Evolutionary conservation across 2,329 filamentous ascomycete species (phyloP).

Genomic region (Cladosporium sp.): DNA sequence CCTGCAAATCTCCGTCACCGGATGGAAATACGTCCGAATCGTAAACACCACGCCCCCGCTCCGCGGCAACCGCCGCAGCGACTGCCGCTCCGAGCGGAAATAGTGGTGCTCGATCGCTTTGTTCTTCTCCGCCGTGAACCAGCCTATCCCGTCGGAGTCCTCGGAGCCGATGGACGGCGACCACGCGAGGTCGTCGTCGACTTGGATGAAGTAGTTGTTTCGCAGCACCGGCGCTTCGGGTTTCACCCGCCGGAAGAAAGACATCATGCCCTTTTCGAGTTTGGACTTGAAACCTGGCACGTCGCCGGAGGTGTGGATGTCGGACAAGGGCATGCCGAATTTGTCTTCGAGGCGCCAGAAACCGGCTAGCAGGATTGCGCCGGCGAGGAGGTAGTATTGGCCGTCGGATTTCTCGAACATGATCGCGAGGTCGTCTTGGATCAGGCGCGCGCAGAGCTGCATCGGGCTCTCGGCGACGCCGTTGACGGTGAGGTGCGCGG

Average conservation of each 20-base stretch:
- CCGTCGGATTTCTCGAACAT: slow-evolving; percentile 78
- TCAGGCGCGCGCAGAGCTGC: slow-evolving; percentile 68
- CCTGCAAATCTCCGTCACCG: slow-evolving; percentile 65
- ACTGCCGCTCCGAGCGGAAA: slow-evolving; percentile 77
- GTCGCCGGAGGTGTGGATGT: slow-evolving; percentile 77
- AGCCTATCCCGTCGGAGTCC: slow-evolving; percentile 60
- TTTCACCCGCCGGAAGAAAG: slow-evolving; percentile 73
- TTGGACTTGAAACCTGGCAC: slow-evolving; percentile 73
- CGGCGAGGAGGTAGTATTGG: slow-evolving; percentile 78
- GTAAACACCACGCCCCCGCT: slow-evolving; percentile 65
- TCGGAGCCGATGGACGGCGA: slow-evolving; percentile 74
- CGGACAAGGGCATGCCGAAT: slow-evolving; percentile 73
- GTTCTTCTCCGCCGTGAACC: slow-evolving; percentile 76
- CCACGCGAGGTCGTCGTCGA: slow-evolving; percentile 77
- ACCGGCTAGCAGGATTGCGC: slow-evolving; percentile 72
- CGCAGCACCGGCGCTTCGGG: slow-evolving; percentile 67
- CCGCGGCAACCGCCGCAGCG: slow-evolving; percentile 58
- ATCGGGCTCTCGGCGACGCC: slow-evolving; percentile 70
- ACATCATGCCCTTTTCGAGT: slow-evolving; percentile 75
- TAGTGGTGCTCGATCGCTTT: slow-evolving; percentile 71
- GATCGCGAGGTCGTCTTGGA: slow-evolving; percentile 81
- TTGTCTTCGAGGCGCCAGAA: slow-evolving; percentile 86
- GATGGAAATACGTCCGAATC: slow-evolving; percentile 78
- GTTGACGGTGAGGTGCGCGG: slow-evolving; percentile 56
- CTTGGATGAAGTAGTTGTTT: slow-evolving; percentile 88